A percentile compares a stretch with the other conserved stretches of the same genome.
phyloP scores from a whole-genome alignment of 768 basidiomycete genomes.

The Suillus americanus region DNA sequence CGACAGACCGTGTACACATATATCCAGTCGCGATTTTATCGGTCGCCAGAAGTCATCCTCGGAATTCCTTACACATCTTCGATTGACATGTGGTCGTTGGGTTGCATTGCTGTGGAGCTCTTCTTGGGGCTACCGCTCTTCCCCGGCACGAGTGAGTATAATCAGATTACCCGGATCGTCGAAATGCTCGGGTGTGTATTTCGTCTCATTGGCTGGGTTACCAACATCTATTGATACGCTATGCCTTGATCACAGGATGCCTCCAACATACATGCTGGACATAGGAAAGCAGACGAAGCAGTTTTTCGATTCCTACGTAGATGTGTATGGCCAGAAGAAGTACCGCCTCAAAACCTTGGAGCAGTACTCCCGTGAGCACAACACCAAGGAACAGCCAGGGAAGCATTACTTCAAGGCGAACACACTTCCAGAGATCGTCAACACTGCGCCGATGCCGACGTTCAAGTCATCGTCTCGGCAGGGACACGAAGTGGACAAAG shows the following conservation, averaged over 20 bases:
- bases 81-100: constrained; percentile 99
- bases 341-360: constrained; percentile 89
- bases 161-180: constrained; percentile 93
- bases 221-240: background rate
- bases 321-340: constrained; percentile 77
- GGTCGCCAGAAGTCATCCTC: constrained; percentile 94
- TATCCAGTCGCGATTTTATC: constrained; percentile 98
- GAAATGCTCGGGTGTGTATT: constrained; percentile 93
- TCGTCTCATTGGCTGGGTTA: background rate
- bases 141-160: constrained; percentile 99
- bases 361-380: constrained; percentile 94
- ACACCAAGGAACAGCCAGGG: constrained; percentile 94
- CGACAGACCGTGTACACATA: constrained; percentile 99
- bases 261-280: constrained; percentile 91
- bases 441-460: constrained; percentile 89
- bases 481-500: constrained; percentile 87
- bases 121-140: constrained; percentile 96
- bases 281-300: constrained; percentile 93
- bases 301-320: constrained; percentile 84
- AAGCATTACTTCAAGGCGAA: constrained; percentile 99
- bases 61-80: constrained; percentile 92
- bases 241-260: constrained; percentile 55
- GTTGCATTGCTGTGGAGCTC: constrained; percentile 97
- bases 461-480: constrained; percentile 73
- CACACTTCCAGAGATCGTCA: constrained; percentile 92